These are phyloP conservation scores for Ceratocystis papillata DNA, from an alignment of 2,329 filamentous ascomycete species.

Conservation along the genomic window DNA sequence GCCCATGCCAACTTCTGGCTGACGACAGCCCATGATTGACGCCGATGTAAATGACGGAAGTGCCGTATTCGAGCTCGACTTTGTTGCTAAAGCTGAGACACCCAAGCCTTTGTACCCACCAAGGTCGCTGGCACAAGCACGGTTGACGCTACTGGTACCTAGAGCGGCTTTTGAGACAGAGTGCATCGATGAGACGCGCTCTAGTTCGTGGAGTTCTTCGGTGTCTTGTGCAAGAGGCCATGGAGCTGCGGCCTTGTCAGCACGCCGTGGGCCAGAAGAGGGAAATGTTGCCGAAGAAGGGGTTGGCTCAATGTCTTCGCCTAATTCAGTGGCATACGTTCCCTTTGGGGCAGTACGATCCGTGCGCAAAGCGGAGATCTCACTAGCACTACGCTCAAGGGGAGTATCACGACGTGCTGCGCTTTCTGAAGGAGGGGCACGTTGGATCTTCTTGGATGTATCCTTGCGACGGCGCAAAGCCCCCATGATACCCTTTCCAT, in stretches of 20 bases:
- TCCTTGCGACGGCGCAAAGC: conserved; percentile 54
- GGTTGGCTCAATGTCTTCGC: background rate
- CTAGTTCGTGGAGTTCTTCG: conserved; percentile 12
- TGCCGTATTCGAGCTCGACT: conserved; percentile 8
- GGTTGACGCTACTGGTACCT: conserved; percentile 20
- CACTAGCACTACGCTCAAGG: conserved; percentile 47
- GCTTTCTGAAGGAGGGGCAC: conserved; percentile 43
- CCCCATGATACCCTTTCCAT: conserved; percentile 38
- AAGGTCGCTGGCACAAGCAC: conserved; percentile 4
- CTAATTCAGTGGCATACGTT: background rate
- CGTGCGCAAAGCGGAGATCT: conserved; percentile 39
- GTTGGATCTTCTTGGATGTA: conserved; percentile 42
- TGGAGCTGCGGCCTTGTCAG: background rate
- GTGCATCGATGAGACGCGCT: conserved; percentile 15
- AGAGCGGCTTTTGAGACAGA: background rate
- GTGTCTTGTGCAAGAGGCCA: conserved; percentile 17
- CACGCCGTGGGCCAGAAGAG: background rate
- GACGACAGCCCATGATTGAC: conserved; percentile 14
- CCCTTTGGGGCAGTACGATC: conserved; percentile 28
- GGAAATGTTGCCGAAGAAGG: background rate
- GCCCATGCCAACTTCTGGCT: background rate
- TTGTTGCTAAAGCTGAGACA: background rate
- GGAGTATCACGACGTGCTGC: conserved; percentile 51
- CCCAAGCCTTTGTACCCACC: conserved; percentile 15
- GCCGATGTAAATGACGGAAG: conserved; percentile 15